Evolutionary conservation across 371 early-diverging fungal genomes (phyloP).

Genomic region (Rhizopus arrhizus): DNA sequence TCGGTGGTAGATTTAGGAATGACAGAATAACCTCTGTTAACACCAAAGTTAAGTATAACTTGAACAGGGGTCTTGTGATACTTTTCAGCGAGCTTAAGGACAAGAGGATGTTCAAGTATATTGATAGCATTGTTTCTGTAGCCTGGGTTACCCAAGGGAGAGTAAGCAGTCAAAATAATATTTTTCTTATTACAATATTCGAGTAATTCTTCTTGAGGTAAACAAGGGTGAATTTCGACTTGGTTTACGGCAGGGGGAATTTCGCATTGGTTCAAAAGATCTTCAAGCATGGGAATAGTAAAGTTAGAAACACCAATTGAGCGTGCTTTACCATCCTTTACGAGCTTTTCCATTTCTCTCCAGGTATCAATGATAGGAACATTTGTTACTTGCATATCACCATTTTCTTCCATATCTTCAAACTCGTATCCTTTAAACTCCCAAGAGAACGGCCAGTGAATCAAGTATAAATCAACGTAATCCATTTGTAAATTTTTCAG

Average conservation of each 20-base stretch:
- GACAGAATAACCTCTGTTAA: conserved; percentile 65
- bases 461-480: conserved; percentile 90
- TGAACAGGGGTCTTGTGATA: conserved; percentile 72
- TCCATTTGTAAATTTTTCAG: conserved; percentile 73
- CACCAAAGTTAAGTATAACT: conserved; percentile 77
- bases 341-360: conserved; percentile 75
- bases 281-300: conserved; percentile 66
- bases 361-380: conserved; percentile 68
- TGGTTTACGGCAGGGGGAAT: conserved; percentile 86
- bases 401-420: conserved; percentile 23
- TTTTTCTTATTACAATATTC: conserved; percentile 41
- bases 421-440: conserved; percentile 39
- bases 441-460: conserved; percentile 56
- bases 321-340: conserved; percentile 60
- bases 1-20: conserved; percentile 63
- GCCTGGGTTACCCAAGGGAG: conserved; percentile 50
- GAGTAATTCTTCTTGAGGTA: conserved; percentile 47
- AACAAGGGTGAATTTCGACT: conserved; percentile 63
- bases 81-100: conserved; percentile 64
- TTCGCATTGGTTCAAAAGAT: conserved; percentile 65
- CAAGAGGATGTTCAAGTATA: conserved; percentile 31
- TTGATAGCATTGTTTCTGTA: conserved; percentile 17
- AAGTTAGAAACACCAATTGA: conserved; percentile 73
- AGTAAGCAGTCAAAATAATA: conserved; percentile 48
- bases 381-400: conserved; percentile 36